These are phyloP conservation scores for Myxozyma neglecta DNA, from an alignment of 805 yeast genomes.

Conservation along the genomic window DNA sequence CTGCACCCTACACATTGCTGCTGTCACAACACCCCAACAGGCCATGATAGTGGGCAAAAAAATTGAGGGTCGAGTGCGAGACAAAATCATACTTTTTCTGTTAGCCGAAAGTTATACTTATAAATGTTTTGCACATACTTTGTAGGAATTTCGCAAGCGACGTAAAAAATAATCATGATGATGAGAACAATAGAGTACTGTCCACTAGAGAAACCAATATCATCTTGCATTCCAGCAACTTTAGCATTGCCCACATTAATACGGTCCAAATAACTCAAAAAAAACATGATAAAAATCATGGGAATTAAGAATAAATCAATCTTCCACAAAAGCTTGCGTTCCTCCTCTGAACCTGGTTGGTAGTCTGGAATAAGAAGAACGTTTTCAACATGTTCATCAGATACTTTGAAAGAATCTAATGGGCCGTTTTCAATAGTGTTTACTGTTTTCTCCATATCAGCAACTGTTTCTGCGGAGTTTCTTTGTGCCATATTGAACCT, in stretches of 20 bases:
- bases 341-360: constrained; percentile 5
- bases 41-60: constrained; percentile 40
- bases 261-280: constrained; percentile 40
- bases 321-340: constrained; percentile 38
- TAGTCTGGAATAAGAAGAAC: constrained; percentile 5
- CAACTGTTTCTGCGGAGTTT: background rate
- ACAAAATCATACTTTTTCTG: constrained; percentile 5
- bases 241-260: constrained; percentile 48
- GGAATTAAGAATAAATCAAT: constrained; percentile 50
- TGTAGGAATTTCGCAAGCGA: constrained; percentile 44
- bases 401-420: background rate
- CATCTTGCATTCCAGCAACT: constrained; percentile 47
- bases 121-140: constrained; percentile 38
- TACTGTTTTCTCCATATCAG: background rate
- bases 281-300: constrained; percentile 45
- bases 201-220: constrained; percentile 45
- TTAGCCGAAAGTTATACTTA: constrained; percentile 40
- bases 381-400: constrained; percentile 8
- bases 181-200: constrained; percentile 49
- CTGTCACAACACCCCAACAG: constrained; percentile 60
- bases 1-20: constrained; percentile 50
- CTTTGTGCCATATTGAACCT: background rate
- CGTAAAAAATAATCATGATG: constrained; percentile 41
- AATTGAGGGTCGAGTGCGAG: constrained; percentile 30
- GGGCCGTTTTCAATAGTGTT: background rate